Evolutionary conservation across 2,329 filamentous ascomycete species (phyloP).

Genomic region (Fusarium tupiense): DNA sequence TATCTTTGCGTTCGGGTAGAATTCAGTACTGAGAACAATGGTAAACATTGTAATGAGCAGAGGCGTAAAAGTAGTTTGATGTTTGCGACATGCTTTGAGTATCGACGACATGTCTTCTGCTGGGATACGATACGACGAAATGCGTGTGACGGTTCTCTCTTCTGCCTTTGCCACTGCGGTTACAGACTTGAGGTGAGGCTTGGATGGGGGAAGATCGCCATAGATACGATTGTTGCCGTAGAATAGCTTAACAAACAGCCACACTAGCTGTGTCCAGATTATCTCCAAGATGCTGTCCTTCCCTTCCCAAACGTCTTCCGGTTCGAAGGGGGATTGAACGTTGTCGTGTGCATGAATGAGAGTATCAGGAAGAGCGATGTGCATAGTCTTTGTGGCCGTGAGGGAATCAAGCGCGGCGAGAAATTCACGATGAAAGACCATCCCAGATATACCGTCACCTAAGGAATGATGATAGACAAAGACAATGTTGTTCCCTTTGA

Average conservation of each 20-base stretch:
- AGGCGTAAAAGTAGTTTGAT: conserved; percentile 38
- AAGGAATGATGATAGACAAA: conserved; percentile 35
- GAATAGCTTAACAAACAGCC: neutral
- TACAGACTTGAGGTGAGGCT: neutral
- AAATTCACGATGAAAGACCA: conserved; percentile 23
- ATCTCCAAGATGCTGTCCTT: neutral
- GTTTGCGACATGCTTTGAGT: conserved; percentile 29
- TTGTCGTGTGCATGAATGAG: neutral
- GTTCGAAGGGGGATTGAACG: neutral
- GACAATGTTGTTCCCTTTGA: conserved; percentile 13
- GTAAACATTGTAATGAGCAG: conserved; percentile 24
- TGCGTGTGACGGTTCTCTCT: conserved; percentile 11
- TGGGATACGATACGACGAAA: conserved; percentile 18
- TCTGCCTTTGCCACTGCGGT: neutral
- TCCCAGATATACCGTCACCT: conserved; percentile 22
- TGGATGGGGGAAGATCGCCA: neutral
- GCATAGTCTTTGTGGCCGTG: fast-evolving
- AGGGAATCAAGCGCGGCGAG: conserved; percentile 12
- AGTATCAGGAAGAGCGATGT: neutral
- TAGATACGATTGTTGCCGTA: neutral
- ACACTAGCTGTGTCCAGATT: neutral
- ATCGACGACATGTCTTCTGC: conserved; percentile 6
- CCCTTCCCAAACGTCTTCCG: neutral
- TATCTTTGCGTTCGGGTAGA: conserved; percentile 37
- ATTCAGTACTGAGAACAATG: conserved; percentile 30